Base-by-base conservation (phyloP, 768 basidiomycete genomes). In the Agaricus subrufescens region DNA sequence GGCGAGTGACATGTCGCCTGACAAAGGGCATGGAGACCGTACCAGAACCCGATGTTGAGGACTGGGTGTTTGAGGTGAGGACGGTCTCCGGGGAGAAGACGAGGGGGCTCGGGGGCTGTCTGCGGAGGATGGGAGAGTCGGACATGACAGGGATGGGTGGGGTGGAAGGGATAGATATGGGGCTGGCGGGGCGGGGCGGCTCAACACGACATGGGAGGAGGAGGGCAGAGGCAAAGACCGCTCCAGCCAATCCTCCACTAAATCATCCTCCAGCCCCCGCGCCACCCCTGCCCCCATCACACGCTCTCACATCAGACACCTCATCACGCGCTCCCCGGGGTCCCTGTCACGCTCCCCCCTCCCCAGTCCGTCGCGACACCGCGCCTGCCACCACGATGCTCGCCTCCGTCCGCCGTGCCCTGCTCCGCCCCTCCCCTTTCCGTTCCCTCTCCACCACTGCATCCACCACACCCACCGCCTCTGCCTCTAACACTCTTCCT, bases 1-100 rank as follows among this genome's bases (percentile, higher is more conserved):
- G 86, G 60, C 93, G 84, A 39, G 89, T 92, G 65, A 98, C 92
- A 75, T 98, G 95, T 54, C 93, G 84, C 59, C 91, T 80, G 60
- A 98, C 91, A 68, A 93, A 92, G 58, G 91, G 90, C 91, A 93
- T 93, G 52, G 91, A 91, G 52, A 93, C 88, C 52, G 87, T 89
- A 68, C 88, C 89, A 27, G 86, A 78, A 50, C 76, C 78, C 4
- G 84, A 83, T 48, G 74, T 75, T 61, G 67, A 74, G 56, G 69
- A 69, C 63, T 77, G 73, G 43, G 72, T 63, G 58, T 76, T 74
- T 30, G 82, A 76, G 10, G 83, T 79, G 31, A 83, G 68, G 59
- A 82, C 79, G 37, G 82, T 71, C 62, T 89, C 87, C 58, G 87
- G 84, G 48, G 85, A 77, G 67, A 91, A 86, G 46, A 91, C 82